Percentiles rank a stretch among this genome's conserved stretches.
Conservation (phyloP, 2,329 filamentous ascomycete genomes). For the Amylocarpus encephaloides region DNA sequence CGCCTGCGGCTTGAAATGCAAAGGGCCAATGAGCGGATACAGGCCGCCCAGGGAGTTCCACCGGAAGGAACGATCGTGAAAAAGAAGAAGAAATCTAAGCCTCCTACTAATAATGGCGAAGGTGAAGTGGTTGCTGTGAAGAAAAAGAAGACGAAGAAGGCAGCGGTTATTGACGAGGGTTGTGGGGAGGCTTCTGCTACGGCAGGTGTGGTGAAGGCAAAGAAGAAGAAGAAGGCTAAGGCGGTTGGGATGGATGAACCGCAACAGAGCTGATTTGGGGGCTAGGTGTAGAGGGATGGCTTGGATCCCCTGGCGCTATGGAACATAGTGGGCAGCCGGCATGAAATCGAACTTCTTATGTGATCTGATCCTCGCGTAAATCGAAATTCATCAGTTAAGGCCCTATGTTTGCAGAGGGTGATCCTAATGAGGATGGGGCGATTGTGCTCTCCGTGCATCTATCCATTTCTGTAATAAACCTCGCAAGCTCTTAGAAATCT, state of each 20-base stretch:
- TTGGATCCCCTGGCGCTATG: neutral
- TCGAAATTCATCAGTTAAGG: too few relatives aligned
- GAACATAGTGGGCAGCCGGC: neutral
- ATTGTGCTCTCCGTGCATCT: too few relatives aligned
- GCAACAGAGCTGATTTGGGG: neutral
- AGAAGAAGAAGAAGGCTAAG: constrained; percentile 37
- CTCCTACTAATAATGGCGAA: constrained; percentile 19
- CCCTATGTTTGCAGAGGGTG: too few relatives aligned
- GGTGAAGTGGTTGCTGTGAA: constrained; percentile 27
- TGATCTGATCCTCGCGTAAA: too few relatives aligned
- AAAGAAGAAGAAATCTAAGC: constrained; percentile 58
- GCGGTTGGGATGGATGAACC: constrained; percentile 12
- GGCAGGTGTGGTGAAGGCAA: constrained; percentile 31
- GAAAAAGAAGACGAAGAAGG: constrained; percentile 43
- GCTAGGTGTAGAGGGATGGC: neutral
- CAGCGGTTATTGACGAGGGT: constrained; percentile 21
- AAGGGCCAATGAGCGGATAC: constrained; percentile 67
- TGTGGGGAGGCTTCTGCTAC: constrained; percentile 14
- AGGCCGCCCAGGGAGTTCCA: constrained; percentile 60
- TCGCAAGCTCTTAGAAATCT: too few relatives aligned
- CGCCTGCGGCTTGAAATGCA: constrained; percentile 83
- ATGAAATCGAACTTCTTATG: neutral
- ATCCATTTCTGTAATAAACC: too few relatives aligned
- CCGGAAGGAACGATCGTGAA: constrained; percentile 56
- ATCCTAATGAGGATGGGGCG: too few relatives aligned